A percentile compares a stretch with the other conserved stretches of the same genome.
phyloP scores from a whole-genome alignment of 495 filamentous ascomycete genomes.

The Aspergillus cristatus region DNA sequence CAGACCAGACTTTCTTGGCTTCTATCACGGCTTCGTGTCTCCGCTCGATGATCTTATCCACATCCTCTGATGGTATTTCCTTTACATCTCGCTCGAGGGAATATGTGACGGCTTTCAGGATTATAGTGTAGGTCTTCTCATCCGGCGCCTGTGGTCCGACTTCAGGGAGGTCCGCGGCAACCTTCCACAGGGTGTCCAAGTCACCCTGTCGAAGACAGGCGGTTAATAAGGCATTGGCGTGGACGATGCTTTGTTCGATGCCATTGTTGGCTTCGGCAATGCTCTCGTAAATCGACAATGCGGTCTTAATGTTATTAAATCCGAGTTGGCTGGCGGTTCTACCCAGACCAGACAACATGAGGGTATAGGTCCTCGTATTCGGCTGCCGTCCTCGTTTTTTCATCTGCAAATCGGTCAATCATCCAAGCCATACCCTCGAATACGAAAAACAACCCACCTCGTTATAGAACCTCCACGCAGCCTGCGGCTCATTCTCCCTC shows the following conservation, averaged over 20 bases:
- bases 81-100: conserved; percentile 18
- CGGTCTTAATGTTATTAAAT: conserved; percentile 45
- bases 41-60: conserved; percentile 26
- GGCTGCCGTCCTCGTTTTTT: conserved; percentile 78
- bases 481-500: conserved; percentile 44
- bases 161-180: conserved; percentile 57
- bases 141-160: conserved; percentile 53
- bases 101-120: conserved; percentile 60
- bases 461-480: conserved; percentile 71
- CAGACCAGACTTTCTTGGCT: conserved; percentile 68
- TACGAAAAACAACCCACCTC: conserved; percentile 46
- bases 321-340: conserved; percentile 32
- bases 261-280: conserved; percentile 49
- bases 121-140: conserved; percentile 64
- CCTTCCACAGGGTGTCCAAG: conserved; percentile 64
- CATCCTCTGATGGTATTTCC: conserved; percentile 16
- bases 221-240: conserved; percentile 77
- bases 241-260: conserved; percentile 60
- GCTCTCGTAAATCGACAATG: conserved; percentile 61
- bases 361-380: conserved; percentile 68
- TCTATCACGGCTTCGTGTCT: conserved; percentile 38
- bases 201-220: conserved; percentile 63
- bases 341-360: conserved; percentile 68
- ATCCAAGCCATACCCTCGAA: no score
- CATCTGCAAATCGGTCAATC: conserved; percentile 52